Evolutionary conservation across 495 filamentous ascomycete species (phyloP).

Genomic region (Daldinia bambusicola): DNA sequence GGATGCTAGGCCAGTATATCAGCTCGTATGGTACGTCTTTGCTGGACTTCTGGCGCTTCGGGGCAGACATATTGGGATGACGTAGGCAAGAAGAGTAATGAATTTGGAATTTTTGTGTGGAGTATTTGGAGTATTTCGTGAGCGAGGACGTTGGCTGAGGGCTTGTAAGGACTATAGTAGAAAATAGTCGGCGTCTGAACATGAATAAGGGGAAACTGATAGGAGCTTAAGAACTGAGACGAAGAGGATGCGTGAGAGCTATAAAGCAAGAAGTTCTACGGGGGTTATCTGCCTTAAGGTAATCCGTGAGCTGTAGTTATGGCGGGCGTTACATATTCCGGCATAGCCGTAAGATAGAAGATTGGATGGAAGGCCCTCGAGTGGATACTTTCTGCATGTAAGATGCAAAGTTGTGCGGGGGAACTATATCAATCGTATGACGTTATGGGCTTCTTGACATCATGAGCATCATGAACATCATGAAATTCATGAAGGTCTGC

Average conservation of each 20-base stretch:
- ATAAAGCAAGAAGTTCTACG: neutral
- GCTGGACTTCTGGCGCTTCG: constrained; percentile 54
- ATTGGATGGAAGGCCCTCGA: constrained; percentile 13
- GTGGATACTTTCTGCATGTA: constrained; percentile 20
- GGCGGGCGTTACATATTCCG: constrained; percentile 7
- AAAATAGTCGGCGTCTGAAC: constrained; percentile 19
- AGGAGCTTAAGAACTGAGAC: no score
- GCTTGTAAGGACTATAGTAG: neutral
- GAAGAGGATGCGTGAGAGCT: neutral
- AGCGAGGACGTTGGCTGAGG: neutral
- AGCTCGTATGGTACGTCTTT: constrained; percentile 64
- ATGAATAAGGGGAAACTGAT: constrained; percentile 1
- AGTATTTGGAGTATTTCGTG: neutral
- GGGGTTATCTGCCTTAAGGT: neutral
- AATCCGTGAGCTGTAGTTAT: constrained; percentile 1
- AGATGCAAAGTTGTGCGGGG: constrained; percentile 22
- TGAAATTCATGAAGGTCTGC: no score
- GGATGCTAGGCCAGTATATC: constrained; percentile 71
- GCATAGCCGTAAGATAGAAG: constrained; percentile 26
- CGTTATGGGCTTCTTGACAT: constrained; percentile 16
- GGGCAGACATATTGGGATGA: constrained; percentile 38
- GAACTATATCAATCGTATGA: constrained; percentile 27
- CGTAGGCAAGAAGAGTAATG: neutral
- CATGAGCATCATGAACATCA: no score
- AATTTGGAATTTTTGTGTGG: neutral